Percentiles rank a stretch among this genome's conserved stretches.
phyloP scores from a whole-genome alignment of 2,329 filamentous ascomycete species.

The Aspergillus caelatus region DNA sequence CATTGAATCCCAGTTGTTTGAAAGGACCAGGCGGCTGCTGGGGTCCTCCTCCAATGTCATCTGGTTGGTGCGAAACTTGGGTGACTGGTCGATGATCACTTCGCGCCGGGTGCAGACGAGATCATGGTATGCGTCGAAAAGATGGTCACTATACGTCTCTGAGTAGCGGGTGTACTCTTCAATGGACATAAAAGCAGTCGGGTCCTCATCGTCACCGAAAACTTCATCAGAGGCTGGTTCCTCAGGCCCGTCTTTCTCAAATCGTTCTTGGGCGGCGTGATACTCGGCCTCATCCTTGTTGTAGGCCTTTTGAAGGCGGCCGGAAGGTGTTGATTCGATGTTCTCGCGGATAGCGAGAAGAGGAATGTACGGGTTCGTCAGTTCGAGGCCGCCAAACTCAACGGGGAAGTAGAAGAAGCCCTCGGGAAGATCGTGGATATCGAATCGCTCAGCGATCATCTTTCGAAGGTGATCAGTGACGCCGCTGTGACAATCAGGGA shows the following conservation, averaged over 20 bases:
- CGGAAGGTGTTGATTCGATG: conserved; percentile 40
- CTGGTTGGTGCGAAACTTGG: conserved; percentile 30
- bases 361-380: conserved; percentile 54
- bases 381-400: conserved; percentile 54
- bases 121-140: conserved; percentile 35
- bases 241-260: conserved; percentile 29
- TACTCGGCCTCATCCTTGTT: conserved; percentile 58
- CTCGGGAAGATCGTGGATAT: conserved; percentile 50
- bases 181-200: conserved; percentile 37
- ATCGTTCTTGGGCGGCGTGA: conserved; percentile 45
- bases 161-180: conserved; percentile 43
- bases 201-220: conserved; percentile 3
- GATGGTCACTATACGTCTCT: conserved; percentile 35
- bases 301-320: conserved; percentile 35
- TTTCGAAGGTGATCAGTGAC: conserved; percentile 60
- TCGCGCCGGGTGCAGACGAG: conserved; percentile 38
- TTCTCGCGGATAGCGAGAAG: conserved; percentile 51
- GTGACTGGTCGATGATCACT: conserved; percentile 30
- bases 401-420: conserved; percentile 58
- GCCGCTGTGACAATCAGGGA: conserved; percentile 48
- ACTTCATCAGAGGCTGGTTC: neutral
- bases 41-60: conserved; percentile 16
- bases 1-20: conserved; percentile 36
- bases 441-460: conserved; percentile 57
- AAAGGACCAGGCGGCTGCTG: conserved; percentile 22